Evolutionary conservation across 768 basidiomycete genomes (phyloP).

Genomic region (Collybia mongolica): DNA sequence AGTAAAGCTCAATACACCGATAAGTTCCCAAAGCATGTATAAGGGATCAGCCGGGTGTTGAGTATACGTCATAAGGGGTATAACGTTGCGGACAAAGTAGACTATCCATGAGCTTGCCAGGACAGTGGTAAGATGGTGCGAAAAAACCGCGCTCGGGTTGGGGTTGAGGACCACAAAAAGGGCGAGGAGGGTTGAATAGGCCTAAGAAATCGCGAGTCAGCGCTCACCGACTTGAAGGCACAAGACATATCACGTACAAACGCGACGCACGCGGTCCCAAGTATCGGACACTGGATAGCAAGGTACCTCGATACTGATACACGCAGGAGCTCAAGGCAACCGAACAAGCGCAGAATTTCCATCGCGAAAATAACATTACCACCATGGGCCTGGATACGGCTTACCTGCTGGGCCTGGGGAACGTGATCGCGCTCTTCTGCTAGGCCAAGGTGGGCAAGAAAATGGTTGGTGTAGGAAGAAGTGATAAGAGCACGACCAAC

Average conservation of each 20-base stretch:
- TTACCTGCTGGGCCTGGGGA: background rate
- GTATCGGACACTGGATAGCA: background rate
- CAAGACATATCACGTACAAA: slow-evolving; percentile 2
- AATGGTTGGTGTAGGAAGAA: slow-evolving; percentile 3
- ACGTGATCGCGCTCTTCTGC: background rate
- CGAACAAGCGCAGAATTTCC: slow-evolving; percentile 8
- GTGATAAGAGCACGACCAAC: slow-evolving; percentile 3
- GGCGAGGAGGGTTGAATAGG: slow-evolving; percentile 10
- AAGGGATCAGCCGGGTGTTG: slow-evolving; percentile 41
- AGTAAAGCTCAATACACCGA: slow-evolving; percentile 41
- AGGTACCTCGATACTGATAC: slow-evolving; percentile 7
- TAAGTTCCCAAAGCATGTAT: slow-evolving; percentile 53
- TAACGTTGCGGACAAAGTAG: slow-evolving; percentile 56
- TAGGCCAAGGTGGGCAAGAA: slow-evolving; percentile 3
- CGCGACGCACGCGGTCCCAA: slow-evolving; percentile 4
- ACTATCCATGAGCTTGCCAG: slow-evolving; percentile 23
- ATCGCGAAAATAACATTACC: slow-evolving; percentile 9
- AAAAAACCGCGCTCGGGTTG: slow-evolving; percentile 3
- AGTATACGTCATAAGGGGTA: slow-evolving; percentile 54
- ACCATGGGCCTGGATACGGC: slow-evolving; percentile 11
- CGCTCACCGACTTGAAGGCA: no score
- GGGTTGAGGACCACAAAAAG: slow-evolving; percentile 8
- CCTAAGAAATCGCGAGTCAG: background rate
- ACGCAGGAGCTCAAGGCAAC: slow-evolving; percentile 13
- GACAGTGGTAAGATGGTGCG: slow-evolving; percentile 5